A percentile compares a stretch with the other conserved stretches of the same genome.
Evolutionary conservation across 2,329 filamentous ascomycete species (phyloP).

Genomic region (Cryphonectria naterciae): DNA sequence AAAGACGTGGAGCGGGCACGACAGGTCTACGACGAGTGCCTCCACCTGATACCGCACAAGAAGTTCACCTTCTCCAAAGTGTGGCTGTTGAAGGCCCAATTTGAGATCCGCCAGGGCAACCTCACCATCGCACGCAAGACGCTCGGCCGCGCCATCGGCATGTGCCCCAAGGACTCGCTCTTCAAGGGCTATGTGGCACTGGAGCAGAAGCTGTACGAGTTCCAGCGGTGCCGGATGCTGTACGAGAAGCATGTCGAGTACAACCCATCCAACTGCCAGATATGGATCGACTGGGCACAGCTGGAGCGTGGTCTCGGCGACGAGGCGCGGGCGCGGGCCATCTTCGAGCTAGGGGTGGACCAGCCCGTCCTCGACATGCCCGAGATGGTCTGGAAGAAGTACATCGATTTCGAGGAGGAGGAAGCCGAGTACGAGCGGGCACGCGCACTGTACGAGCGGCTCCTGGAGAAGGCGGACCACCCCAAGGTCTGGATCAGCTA

Average conservation of each 20-base stretch:
- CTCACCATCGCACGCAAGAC: slow-evolving; percentile 83
- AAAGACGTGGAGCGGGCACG: slow-evolving; percentile 78
- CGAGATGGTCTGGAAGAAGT: slow-evolving; percentile 95
- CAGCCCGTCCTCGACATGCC: slow-evolving; percentile 93
- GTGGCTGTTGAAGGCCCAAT: slow-evolving; percentile 92
- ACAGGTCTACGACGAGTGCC: slow-evolving; percentile 88
- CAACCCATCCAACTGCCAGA: slow-evolving; percentile 87
- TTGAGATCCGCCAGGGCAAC: slow-evolving; percentile 86
- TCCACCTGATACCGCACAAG: slow-evolving; percentile 90
- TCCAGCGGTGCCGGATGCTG: slow-evolving; percentile 84
- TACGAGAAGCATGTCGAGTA: slow-evolving; percentile 95
- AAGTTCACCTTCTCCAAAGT: slow-evolving; percentile 97
- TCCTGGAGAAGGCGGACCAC: slow-evolving; percentile 94
- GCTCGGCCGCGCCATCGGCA: slow-evolving; percentile 85
- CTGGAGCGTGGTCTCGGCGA: slow-evolving; percentile 91
- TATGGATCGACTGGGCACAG: slow-evolving; percentile 96
- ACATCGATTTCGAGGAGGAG: slow-evolving; percentile 98
- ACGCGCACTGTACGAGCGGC: slow-evolving; percentile 81
- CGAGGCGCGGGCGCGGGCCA: slow-evolving; percentile 81
- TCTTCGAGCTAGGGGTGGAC: slow-evolving; percentile 86
- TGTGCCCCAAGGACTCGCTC: slow-evolving; percentile 94
- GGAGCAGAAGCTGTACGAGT: slow-evolving; percentile 93
- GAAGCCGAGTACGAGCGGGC: slow-evolving; percentile 88
- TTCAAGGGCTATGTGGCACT: slow-evolving; percentile 94
- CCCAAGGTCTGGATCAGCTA: slow-evolving; percentile 99